phyloP scores from a whole-genome alignment of 805 yeast species.

The Nakazawaea laoshanensis region DNA sequence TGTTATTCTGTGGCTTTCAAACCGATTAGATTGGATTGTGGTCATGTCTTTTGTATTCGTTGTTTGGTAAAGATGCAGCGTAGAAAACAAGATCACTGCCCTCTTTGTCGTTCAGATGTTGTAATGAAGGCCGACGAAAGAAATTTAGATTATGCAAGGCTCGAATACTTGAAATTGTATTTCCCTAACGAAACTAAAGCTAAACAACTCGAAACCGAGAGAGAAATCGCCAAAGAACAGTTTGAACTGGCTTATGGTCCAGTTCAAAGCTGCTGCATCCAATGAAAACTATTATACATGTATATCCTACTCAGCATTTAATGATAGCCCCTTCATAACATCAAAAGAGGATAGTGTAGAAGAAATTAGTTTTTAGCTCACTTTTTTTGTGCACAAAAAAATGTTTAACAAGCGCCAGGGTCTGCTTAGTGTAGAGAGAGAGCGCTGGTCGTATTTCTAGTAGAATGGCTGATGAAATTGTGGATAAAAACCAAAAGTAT shows the following conservation, averaged over 20 bases:
- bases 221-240: conserved; percentile 35
- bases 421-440: too few relatives aligned
- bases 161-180: conserved; percentile 44
- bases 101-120: conserved; percentile 51
- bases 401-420: too few relatives aligned
- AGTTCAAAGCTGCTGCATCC: conserved; percentile 19
- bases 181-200: conserved; percentile 63
- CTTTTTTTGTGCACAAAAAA: too few relatives aligned
- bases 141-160: conserved; percentile 47
- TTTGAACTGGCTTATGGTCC: conserved; percentile 22
- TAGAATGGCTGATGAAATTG: conserved; percentile 18
- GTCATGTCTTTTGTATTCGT: conserved; percentile 64
- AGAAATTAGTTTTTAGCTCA: too few relatives aligned
- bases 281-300: too few relatives aligned
- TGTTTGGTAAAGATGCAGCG: conserved; percentile 65
- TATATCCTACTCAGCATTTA: too few relatives aligned
- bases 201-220: conserved; percentile 48
- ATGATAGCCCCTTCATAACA: too few relatives aligned
- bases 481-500: conserved; percentile 45
- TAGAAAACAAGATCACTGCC: conserved; percentile 51
- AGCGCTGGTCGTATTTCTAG: too few relatives aligned
- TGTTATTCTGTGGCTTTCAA: conserved; percentile 65
- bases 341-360: too few relatives aligned
- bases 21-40: conserved; percentile 58
- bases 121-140: conserved; percentile 49